A percentile compares a stretch with the other conserved stretches of the same genome.
These are phyloP conservation scores for Globisporangium ultimum DNA, from an alignment of 352 stramenopile species.

Conservation along the genomic window DNA sequence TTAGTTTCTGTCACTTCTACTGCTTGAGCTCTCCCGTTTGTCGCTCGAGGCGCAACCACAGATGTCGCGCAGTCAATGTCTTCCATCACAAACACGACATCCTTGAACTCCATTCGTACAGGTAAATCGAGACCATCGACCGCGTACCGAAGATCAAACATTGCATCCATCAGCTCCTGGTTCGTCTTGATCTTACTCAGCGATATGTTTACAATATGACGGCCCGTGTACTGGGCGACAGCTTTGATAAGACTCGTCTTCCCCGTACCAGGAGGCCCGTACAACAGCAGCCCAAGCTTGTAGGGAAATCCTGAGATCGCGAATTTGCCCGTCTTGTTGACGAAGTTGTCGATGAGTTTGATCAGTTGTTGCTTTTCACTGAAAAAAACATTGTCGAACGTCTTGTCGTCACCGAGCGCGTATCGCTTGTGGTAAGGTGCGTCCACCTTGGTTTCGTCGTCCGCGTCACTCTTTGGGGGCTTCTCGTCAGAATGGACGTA, in stretches of 20 bases:
- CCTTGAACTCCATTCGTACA: slow-evolving; percentile 66
- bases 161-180: slow-evolving; percentile 76
- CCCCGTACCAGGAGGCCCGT: slow-evolving; percentile 84
- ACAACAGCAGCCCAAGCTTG: slow-evolving; percentile 85
- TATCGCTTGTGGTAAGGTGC: slow-evolving; percentile 60
- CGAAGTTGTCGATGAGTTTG: slow-evolving; percentile 75
- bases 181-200: slow-evolving; percentile 78
- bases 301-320: slow-evolving; percentile 86
- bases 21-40: slow-evolving; percentile 4
- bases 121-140: slow-evolving; percentile 63
- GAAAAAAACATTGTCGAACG: slow-evolving; percentile 89
- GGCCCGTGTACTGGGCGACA: slow-evolving; percentile 71
- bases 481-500: slow-evolving; percentile 29
- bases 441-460: not conserved
- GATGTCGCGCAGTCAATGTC: slow-evolving; percentile 83
- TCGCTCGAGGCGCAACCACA: slow-evolving; percentile 53
- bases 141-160: slow-evolving; percentile 74
- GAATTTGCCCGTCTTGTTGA: slow-evolving; percentile 71
- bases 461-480: slow-evolving; percentile 7
- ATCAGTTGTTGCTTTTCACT: slow-evolving; percentile 71
- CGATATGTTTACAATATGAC: slow-evolving; percentile 77
- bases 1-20: not conserved
- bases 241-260: slow-evolving; percentile 92
- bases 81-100: slow-evolving; percentile 91
- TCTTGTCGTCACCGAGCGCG: slow-evolving; percentile 81